These are phyloP conservation scores for Aspergillus ochraceus DNA, from an alignment of 2,329 filamentous ascomycete genomes.

Conservation along the genomic window DNA sequence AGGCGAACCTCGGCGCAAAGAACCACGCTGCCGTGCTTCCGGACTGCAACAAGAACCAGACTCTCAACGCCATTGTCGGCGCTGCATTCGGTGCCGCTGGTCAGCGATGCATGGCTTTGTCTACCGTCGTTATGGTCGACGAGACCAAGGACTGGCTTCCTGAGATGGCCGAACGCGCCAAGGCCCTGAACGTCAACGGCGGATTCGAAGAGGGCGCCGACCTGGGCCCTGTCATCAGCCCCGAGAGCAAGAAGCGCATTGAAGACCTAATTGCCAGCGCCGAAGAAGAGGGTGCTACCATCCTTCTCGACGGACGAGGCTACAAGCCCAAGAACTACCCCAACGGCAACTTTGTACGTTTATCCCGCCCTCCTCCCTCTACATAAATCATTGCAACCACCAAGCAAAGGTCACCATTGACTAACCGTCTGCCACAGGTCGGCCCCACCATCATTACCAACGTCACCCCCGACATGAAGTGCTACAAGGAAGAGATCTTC, in stretches of 20 bases:
- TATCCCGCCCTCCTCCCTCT: background rate
- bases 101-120: conserved; percentile 69
- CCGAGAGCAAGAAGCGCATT: conserved; percentile 63
- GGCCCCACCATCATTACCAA: conserved; percentile 66
- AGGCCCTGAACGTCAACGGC: conserved; percentile 60
- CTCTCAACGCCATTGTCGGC: conserved; percentile 65
- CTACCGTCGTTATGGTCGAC: conserved; percentile 64
- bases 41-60: conserved; percentile 69
- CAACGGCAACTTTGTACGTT: conserved; percentile 64
- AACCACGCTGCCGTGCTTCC: conserved; percentile 68
- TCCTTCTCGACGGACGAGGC: conserved; percentile 62
- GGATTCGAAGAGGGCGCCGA: conserved; percentile 64
- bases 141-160: conserved; percentile 66
- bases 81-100: conserved; percentile 69
- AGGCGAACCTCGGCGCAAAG: conserved; percentile 69
- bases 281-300: conserved; percentile 64
- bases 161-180: conserved; percentile 63
- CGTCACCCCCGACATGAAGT: conserved; percentile 65
- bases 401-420: conserved; percentile 1
- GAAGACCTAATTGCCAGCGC: conserved; percentile 62
- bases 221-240: conserved; percentile 65
- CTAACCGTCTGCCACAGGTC: conserved; percentile 42
- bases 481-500: conserved; percentile 68
- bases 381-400: background rate
- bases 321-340: conserved; percentile 64